Evolutionary conservation across 768 basidiomycete species (phyloP).

Genomic region (Pulveroboletus sp.): DNA sequence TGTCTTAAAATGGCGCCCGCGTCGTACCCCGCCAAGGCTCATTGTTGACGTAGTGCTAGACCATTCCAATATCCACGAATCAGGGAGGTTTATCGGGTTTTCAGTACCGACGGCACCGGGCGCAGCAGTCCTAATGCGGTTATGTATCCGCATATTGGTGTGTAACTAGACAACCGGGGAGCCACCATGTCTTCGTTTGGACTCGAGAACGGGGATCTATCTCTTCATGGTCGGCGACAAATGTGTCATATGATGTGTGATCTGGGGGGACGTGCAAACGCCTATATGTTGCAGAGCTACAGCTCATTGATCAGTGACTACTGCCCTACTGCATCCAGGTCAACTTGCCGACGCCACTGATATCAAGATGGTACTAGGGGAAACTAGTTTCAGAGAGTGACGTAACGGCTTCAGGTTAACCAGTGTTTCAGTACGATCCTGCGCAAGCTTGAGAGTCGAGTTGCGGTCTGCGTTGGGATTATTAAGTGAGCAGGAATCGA

Average conservation of each 20-base stretch:
- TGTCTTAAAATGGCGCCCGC: not conserved
- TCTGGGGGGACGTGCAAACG: slow-evolving; percentile 1
- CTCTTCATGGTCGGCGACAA: not conserved
- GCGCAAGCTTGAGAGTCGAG: not conserved
- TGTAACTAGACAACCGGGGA: slow-evolving; percentile 3
- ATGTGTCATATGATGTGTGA: slow-evolving; percentile 1
- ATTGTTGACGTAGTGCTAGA: not conserved
- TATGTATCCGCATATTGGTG: not conserved
- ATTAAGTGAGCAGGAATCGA: not conserved
- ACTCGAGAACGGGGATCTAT: not conserved
- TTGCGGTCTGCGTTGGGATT: not conserved
- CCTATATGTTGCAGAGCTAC: slow-evolving; percentile 4
- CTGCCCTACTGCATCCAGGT: not conserved
- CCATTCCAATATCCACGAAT: not conserved
- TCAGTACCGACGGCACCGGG: slow-evolving; percentile 16
- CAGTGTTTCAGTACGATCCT: not conserved
- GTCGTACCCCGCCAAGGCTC: not conserved
- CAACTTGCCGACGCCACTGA: slow-evolving; percentile 15
- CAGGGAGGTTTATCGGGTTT: not conserved
- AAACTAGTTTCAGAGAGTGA: not conserved
- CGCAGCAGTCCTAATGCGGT: slow-evolving; percentile 13
- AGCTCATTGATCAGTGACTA: not conserved
- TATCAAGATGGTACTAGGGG: not conserved
- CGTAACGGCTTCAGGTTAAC: slow-evolving; percentile 10
- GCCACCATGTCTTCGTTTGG: not conserved